A percentile compares a stretch with the other conserved stretches of the same genome.
phyloP scores from a whole-genome alignment of 148 eudicot genomes.

The Cornus controversa region DNA sequence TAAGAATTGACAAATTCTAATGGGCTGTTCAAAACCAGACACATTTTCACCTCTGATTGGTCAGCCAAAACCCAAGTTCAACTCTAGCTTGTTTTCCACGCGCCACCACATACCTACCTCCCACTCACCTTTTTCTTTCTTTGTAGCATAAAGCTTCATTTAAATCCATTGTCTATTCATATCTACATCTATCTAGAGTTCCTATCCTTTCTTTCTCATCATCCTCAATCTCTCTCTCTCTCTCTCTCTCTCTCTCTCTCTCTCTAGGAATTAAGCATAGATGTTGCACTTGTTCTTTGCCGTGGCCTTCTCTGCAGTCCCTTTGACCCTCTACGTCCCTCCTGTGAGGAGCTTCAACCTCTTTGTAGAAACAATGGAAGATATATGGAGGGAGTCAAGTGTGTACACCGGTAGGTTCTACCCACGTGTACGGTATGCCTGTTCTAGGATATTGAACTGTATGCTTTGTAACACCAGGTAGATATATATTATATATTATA shows the following conservation, averaged over 20 bases:
- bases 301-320: conserved; percentile 72
- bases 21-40: no score
- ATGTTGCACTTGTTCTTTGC: conserved; percentile 69
- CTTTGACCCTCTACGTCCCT: conserved; percentile 65
- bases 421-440: conserved; percentile 43
- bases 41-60: no score
- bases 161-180: no score
- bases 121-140: no score
- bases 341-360: conserved; percentile 60
- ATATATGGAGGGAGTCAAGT: conserved; percentile 34
- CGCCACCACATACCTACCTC: no score
- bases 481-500: neutral
- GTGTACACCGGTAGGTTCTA: conserved; percentile 37
- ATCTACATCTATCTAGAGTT: no score
- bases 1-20: no score
- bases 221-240: neutral
- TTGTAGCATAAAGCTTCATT: no score
- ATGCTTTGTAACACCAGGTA: conserved; percentile 27
- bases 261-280: neutral
- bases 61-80: no score
- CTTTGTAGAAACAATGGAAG: conserved; percentile 63
- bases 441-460: conserved; percentile 35
- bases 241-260: conserved; percentile 2
- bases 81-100: no score
- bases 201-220: neutral